Evolutionary conservation across 1,284 basidiomycete species (phyloP).

Genomic region (Naganishia albida): DNA sequence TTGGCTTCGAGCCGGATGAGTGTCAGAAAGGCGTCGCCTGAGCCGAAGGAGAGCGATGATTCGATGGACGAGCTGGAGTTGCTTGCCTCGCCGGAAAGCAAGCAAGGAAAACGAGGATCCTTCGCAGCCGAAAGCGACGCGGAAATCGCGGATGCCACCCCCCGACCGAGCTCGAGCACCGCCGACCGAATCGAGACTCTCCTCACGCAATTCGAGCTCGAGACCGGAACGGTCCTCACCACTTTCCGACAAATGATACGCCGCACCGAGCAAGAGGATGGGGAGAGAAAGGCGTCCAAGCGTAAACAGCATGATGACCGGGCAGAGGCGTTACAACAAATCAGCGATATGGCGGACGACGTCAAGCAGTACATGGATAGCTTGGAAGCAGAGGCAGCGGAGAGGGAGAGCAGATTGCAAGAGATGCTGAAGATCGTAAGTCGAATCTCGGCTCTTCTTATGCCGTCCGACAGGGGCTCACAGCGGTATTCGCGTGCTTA

Average conservation of each 20-base stretch:
- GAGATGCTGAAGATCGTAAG: conserved; percentile 9
- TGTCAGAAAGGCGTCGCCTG: background rate
- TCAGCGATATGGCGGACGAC: conserved; percentile 20
- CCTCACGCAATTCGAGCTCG: background rate
- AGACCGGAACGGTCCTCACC: background rate
- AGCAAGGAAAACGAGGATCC: too few relatives aligned
- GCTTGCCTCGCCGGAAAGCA: too few relatives aligned
- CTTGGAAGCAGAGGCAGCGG: background rate
- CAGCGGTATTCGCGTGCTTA: background rate
- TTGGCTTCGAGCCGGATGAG: background rate
- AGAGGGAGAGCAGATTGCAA: conserved; percentile 13
- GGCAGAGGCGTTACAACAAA: conserved; percentile 11
- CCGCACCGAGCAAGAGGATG: background rate
- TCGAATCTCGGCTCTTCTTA: background rate
- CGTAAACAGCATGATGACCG: conserved; percentile 2
- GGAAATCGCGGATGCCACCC: background rate
- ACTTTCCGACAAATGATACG: background rate
- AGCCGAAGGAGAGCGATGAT: background rate
- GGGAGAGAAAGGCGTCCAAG: background rate
- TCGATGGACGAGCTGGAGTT: background rate
- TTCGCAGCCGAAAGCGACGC: too few relatives aligned
- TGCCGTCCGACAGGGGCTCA: too few relatives aligned
- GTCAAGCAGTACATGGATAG: conserved; percentile 2
- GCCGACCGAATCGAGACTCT: background rate
- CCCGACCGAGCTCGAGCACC: background rate